Conservation (phyloP, 495 filamentous ascomycete genomes). For the Platismatia glauca region DNA sequence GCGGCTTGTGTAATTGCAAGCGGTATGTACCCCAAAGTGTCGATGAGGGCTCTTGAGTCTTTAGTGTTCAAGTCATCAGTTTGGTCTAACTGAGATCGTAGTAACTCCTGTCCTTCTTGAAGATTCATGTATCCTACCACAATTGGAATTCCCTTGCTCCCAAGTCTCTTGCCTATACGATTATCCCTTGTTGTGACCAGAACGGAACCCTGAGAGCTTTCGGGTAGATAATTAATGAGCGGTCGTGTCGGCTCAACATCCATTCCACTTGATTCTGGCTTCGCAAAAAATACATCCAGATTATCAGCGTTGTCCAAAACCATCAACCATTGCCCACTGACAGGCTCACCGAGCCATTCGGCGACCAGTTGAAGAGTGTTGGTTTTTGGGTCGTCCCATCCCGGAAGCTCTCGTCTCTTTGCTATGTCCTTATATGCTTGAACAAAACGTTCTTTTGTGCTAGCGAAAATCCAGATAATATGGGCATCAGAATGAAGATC, state of each 20-base stretch:
- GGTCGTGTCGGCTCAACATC: background rate
- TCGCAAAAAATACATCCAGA: background rate
- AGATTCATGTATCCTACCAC: no score
- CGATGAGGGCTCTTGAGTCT: background rate
- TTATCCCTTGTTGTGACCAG: no score
- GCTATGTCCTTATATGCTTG: constrained; percentile 4
- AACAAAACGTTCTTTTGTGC: constrained; percentile 4
- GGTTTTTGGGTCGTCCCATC: background rate
- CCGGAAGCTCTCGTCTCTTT: background rate
- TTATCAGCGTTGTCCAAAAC: constrained; percentile 7
- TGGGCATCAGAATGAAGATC: background rate
- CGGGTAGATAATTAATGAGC: background rate
- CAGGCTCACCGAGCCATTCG: background rate
- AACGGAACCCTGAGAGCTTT: no score
- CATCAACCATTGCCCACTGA: background rate
- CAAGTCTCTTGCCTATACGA: no score
- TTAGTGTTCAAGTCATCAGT: background rate
- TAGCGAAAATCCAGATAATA: constrained; percentile 11
- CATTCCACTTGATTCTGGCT: no score
- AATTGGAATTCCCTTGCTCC: no score
- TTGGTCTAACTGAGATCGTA: no score
- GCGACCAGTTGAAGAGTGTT: background rate
- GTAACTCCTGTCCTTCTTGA: background rate
- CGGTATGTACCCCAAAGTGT: background rate
- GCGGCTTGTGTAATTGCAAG: constrained; percentile 4